Percentiles rank a stretch among this genome's conserved stretches.
Conservation (phyloP, 805 yeast genomes). For the Yamadazyma endophytica region DNA sequence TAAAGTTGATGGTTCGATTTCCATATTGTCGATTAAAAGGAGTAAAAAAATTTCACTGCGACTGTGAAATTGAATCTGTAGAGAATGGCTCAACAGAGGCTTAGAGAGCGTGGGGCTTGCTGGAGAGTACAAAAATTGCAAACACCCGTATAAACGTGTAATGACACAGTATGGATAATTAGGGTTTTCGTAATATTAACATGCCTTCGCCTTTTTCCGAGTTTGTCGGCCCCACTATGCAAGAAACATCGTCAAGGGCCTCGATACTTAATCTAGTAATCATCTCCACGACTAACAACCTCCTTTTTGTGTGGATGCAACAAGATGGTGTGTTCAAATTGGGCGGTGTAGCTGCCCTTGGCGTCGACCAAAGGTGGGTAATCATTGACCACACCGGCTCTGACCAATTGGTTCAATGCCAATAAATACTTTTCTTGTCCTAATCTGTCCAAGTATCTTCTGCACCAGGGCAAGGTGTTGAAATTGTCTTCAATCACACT, state of each 20-base stretch:
- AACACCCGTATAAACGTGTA: no score
- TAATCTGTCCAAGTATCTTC: conserved; percentile 84
- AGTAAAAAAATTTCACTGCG: conserved; percentile 4
- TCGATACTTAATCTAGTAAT: conserved; percentile 48
- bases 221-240: no score
- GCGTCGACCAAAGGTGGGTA: conserved; percentile 89
- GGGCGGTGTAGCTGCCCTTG: conserved; percentile 90
- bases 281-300: conserved; percentile 93
- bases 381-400: conserved; percentile 83
- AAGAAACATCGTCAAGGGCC: no score
- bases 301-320: conserved; percentile 90
- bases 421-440: conserved; percentile 90
- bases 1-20: conserved; percentile 66
- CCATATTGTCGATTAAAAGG: conserved; percentile 40
- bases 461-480: conserved; percentile 95
- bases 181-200: no score
- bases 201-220: no score
- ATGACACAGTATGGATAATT: no score
- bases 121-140: no score
- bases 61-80: conserved; percentile 6
- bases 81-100: no score
- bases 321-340: conserved; percentile 89
- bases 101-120: no score
- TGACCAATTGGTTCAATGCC: conserved; percentile 81
- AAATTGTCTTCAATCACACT: conserved; percentile 72